phyloP scores from a whole-genome alignment of 371 early-diverging fungal genomes.

The Actinomortierella wolfii region DNA sequence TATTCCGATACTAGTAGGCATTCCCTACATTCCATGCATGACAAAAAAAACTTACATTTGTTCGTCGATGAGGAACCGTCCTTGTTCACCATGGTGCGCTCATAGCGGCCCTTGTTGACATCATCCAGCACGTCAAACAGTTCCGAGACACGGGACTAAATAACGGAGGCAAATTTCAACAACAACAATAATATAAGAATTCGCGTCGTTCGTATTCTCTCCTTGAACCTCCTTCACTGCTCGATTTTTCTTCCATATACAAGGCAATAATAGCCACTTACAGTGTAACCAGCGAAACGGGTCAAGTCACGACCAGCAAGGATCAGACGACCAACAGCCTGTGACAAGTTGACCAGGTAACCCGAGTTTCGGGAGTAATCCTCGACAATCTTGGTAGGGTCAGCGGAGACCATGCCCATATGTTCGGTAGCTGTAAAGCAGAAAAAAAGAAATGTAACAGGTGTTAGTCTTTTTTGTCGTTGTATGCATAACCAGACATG shows the following conservation, averaged over 20 bases:
- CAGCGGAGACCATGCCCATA: constrained; percentile 60
- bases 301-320: constrained; percentile 82
- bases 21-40: background rate
- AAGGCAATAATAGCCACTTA: constrained; percentile 13
- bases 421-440: constrained; percentile 50
- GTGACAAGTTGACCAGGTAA: constrained; percentile 84
- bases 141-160: constrained; percentile 74
- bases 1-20: background rate
- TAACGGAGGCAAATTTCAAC: too few relatives aligned
- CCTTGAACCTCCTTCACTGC: background rate
- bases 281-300: constrained; percentile 78
- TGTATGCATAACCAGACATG: background rate
- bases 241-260: too few relatives aligned
- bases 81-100: constrained; percentile 61
- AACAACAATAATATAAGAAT: constrained; percentile 1
- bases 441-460: background rate
- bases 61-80: constrained; percentile 48
- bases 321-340: constrained; percentile 86
- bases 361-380: constrained; percentile 87
- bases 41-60: constrained; percentile 37
- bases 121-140: constrained; percentile 75
- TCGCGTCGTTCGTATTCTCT: background rate
- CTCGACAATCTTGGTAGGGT: constrained; percentile 85
- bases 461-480: too few relatives aligned
- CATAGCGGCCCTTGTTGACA: constrained; percentile 69